phyloP scores from a whole-genome alignment of 208 protist species.

The Angomonas deanei region DNA sequence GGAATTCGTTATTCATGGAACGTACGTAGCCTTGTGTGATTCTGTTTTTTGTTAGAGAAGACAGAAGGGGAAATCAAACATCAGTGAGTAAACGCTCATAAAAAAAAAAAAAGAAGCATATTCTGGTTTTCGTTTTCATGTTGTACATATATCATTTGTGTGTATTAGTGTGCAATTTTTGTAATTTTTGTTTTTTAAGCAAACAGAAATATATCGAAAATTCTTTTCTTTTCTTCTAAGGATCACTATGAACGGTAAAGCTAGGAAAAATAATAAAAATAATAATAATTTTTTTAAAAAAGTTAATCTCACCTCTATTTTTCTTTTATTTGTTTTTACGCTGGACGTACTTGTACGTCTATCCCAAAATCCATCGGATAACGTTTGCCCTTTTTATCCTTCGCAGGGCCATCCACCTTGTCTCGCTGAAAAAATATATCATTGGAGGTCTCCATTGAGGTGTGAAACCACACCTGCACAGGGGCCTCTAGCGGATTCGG shows the following conservation, averaged over 20 bases:
- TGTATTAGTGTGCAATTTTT: too few relatives aligned
- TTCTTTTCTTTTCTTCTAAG: neutral
- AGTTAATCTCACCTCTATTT: neutral
- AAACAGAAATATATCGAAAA: neutral
- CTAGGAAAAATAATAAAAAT: neutral
- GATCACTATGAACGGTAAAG: neutral
- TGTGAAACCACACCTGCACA: slow-evolving; percentile 78
- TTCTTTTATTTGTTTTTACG: neutral
- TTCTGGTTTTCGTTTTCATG: too few relatives aligned
- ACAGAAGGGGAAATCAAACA: too few relatives aligned
- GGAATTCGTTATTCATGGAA: neutral
- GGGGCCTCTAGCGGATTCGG: slow-evolving; percentile 56
- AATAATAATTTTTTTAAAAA: slow-evolving; percentile 3
- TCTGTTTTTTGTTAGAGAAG: neutral
- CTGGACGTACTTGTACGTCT: slow-evolving; percentile 23
- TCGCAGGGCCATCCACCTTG: slow-evolving; percentile 65
- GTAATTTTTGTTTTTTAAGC: too few relatives aligned
- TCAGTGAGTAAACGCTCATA: too few relatives aligned
- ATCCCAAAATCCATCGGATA: slow-evolving; percentile 66
- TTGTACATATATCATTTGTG: too few relatives aligned
- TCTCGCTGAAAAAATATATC: slow-evolving; percentile 21
- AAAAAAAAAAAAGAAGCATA: too few relatives aligned
- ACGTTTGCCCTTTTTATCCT: slow-evolving; percentile 54
- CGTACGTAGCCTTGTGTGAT: neutral
- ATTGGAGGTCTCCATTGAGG: slow-evolving; percentile 35